phyloP scores from a whole-genome alignment of 352 stramenopile genomes.

The Phytopythium sindhum region DNA sequence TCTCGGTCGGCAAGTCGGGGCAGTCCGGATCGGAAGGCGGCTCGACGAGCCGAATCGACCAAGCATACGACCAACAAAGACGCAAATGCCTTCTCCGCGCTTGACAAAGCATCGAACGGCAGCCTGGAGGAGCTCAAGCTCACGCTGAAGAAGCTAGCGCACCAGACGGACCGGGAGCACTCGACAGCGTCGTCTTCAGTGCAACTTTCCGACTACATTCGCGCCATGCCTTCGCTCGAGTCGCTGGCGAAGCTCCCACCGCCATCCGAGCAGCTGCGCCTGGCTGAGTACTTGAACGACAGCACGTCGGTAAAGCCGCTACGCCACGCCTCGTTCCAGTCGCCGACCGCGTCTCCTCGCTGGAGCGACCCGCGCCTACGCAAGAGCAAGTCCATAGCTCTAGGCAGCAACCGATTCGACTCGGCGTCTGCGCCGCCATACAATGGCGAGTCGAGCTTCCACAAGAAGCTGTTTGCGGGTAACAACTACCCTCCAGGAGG shows the following conservation, averaged over 20 bases:
- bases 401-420: constrained; percentile 1
- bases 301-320: constrained; percentile 15
- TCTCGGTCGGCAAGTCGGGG: not conserved
- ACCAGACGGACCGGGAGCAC: constrained; percentile 22
- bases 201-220: constrained; percentile 21
- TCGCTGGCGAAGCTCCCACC: constrained; percentile 9
- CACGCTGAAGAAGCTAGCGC: constrained; percentile 59
- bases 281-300: constrained; percentile 6
- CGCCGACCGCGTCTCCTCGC: constrained; percentile 9
- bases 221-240: constrained; percentile 18
- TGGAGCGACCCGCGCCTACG: constrained; percentile 2
- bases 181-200: constrained; percentile 10
- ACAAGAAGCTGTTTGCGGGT: constrained; percentile 28
- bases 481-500: not conserved
- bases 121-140: constrained; percentile 64
- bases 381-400: constrained; percentile 18
- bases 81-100: not conserved
- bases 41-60: not conserved
- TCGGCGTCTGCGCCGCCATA: not conserved
- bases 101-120: constrained; percentile 5
- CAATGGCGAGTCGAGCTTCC: constrained; percentile 16
- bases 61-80: not conserved
- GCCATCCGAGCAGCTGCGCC: constrained; percentile 18
- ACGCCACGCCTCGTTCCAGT: constrained; percentile 22
- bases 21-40: not conserved